Conservation (phyloP, 495 filamentous ascomycete species). For the Tuber melanosporum region DNA sequence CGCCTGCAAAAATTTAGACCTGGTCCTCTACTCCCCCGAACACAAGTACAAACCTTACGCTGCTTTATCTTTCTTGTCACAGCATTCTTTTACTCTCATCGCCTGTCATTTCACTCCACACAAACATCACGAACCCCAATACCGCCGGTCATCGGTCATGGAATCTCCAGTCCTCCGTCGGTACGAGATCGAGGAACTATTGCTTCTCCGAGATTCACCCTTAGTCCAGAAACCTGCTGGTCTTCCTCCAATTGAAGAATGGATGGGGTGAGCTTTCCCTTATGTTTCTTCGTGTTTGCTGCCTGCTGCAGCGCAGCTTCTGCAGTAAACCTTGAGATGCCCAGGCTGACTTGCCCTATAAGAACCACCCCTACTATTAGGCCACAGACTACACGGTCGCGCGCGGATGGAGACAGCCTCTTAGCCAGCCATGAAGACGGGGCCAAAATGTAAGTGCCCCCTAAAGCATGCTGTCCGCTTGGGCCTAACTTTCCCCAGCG, state of each 20-base stretch:
- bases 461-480: not conserved
- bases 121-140: conserved; percentile 12
- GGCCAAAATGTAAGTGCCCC: conserved; percentile 22
- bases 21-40: not conserved
- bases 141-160: conserved; percentile 20
- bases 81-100: not conserved
- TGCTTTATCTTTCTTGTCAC: not conserved
- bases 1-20: not conserved
- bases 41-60: not conserved
- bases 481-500: conserved; percentile 41
- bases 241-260: conserved; percentile 87
- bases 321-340: conserved; percentile 42
- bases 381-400: conserved; percentile 47
- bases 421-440: conserved; percentile 43
- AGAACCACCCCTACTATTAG: conserved; percentile 46
- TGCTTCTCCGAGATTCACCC: conserved; percentile 71
- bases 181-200: conserved; percentile 75
- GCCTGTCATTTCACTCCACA: not conserved
- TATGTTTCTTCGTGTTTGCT: conserved; percentile 19
- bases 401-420: conserved; percentile 45
- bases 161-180: conserved; percentile 51
- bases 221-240: conserved; percentile 72
- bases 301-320: conserved; percentile 31
- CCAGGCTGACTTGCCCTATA: conserved; percentile 43
- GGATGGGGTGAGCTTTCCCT: conserved; percentile 77